phyloP scores from a whole-genome alignment of 2,329 filamentous ascomycete genomes.

The Seiridium unicorne region DNA sequence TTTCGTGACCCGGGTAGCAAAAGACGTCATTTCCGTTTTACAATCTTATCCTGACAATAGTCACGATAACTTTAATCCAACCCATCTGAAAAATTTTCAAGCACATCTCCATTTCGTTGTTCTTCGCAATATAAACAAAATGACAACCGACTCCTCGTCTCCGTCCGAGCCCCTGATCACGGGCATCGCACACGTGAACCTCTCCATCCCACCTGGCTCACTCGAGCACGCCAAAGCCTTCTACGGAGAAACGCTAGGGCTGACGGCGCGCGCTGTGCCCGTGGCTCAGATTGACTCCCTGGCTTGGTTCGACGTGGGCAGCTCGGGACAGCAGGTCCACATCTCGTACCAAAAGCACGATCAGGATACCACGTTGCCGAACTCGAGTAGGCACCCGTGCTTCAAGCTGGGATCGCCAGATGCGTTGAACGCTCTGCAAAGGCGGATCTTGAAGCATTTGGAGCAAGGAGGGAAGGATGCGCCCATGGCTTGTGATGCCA shows the following conservation, averaged over 20 bases:
- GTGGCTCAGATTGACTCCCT: slow-evolving; percentile 46
- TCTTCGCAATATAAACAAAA: background rate
- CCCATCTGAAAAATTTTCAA: background rate
- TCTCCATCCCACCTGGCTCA: slow-evolving; percentile 53
- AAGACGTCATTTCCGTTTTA: background rate
- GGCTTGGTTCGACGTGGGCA: slow-evolving; percentile 60
- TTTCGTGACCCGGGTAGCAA: background rate
- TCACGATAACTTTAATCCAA: too few species aligned
- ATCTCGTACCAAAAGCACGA: slow-evolving; percentile 41
- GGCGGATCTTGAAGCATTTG: slow-evolving; percentile 50
- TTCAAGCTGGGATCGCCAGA: slow-evolving; percentile 50
- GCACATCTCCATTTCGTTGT: background rate
- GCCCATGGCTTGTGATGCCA: slow-evolving; percentile 53
- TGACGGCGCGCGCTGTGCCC: slow-evolving; percentile 52
- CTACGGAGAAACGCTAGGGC: slow-evolving; percentile 54
- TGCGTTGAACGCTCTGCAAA: slow-evolving; percentile 44
- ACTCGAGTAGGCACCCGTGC: slow-evolving; percentile 55
- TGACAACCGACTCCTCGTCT: background rate
- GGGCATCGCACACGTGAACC: slow-evolving; percentile 56
- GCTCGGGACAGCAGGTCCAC: slow-evolving; percentile 54
- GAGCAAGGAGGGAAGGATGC: slow-evolving; percentile 45
- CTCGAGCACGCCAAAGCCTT: slow-evolving; percentile 51
- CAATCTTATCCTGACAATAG: too few species aligned
- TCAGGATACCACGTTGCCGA: slow-evolving; percentile 24
- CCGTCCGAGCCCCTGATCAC: slow-evolving; percentile 38